These are phyloP conservation scores for Pelagophyceae sp. DNA, from an alignment of 352 stramenopile genomes.

Conservation along the genomic window DNA sequence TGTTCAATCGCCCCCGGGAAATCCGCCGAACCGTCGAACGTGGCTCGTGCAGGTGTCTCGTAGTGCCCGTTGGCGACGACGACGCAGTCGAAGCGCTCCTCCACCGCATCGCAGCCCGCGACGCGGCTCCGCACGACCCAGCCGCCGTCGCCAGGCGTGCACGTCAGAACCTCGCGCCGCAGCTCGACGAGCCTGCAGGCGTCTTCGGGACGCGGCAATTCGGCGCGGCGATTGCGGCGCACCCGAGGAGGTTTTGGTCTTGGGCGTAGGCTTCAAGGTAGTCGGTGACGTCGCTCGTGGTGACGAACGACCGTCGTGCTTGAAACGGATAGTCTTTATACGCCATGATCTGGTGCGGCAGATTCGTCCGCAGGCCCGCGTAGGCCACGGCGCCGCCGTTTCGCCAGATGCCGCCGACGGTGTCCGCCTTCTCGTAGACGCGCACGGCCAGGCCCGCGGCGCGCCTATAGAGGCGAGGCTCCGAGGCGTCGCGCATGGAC, in stretches of 20 bases:
- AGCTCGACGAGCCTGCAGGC: no score
- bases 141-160: no score
- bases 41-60: not conserved
- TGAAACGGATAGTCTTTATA: constrained; percentile 38
- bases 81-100: constrained; percentile 40
- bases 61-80: constrained; percentile 48
- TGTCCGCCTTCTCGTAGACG: constrained; percentile 21
- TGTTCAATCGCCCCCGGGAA: constrained; percentile 40
- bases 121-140: no score
- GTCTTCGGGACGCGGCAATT: no score
- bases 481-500: no score
- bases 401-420: not conserved
- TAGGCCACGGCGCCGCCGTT: constrained; percentile 32
- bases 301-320: constrained; percentile 34
- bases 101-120: no score
- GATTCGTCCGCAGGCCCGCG: constrained; percentile 41
- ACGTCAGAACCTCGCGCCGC: no score
- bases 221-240: no score
- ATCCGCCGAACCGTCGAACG: not conserved
- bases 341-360: constrained; percentile 48
- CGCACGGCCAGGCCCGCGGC: constrained; percentile 21
- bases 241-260: no score
- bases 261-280: constrained; percentile 44
- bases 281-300: constrained; percentile 33
- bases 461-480: no score